phyloP scores from a whole-genome alignment of 441 rosid species.

The Theobroma grandiflorum region DNA sequence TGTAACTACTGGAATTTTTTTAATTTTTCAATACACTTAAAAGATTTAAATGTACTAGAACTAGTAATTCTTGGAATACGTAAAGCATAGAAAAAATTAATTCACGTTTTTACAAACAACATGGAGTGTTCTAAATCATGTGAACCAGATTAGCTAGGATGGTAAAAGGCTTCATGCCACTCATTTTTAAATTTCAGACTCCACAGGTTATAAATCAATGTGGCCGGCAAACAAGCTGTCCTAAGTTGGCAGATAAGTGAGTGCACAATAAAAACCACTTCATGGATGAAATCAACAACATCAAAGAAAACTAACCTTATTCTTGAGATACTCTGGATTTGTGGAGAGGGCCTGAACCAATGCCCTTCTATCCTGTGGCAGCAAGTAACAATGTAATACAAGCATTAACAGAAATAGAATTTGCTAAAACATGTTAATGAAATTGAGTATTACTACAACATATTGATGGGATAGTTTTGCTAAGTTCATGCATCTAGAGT shows the following conservation, averaged over 20 bases:
- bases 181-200: not conserved
- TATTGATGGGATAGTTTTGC: not conserved
- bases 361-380: constrained; percentile 69
- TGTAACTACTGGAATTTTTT: not conserved
- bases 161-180: not conserved
- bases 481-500: not conserved
- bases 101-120: not conserved
- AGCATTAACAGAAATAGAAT: constrained; percentile 8
- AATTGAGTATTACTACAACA: not conserved
- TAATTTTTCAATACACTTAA: not conserved
- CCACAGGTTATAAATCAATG: not conserved
- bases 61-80: not conserved
- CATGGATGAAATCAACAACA: not conserved
- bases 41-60: not conserved
- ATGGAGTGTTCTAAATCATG: not conserved
- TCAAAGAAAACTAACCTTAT: constrained; percentile 36
- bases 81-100: not conserved
- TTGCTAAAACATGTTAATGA: not conserved
- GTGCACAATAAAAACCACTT: not conserved
- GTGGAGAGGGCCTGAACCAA: constrained; percentile 83
- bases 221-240: not conserved
- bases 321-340: constrained; percentile 54
- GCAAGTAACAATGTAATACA: constrained; percentile 15
- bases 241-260: constrained; percentile 9
- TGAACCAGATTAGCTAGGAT: not conserved